A percentile compares a stretch with the other conserved stretches of the same genome.
phyloP scores from a whole-genome alignment of 257 asterid species.

The Rubia yunnanensis region DNA sequence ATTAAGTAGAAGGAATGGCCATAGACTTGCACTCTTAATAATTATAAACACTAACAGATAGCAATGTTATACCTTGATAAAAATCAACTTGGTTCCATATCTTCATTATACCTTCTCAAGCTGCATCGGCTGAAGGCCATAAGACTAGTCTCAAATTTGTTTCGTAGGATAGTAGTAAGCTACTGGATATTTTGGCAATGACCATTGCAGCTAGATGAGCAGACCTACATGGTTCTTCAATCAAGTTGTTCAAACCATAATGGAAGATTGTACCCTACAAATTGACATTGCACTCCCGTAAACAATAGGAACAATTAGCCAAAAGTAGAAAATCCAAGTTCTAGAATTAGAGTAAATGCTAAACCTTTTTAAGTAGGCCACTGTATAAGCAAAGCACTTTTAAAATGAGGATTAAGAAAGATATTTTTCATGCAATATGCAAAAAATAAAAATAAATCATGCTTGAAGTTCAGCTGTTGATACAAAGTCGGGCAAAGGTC shows the following conservation, averaged over 20 bases:
- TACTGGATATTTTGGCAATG: slow-evolving; percentile 66
- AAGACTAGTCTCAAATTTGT: slow-evolving; percentile 83
- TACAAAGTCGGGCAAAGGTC: no score
- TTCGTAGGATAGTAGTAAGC: slow-evolving; percentile 79
- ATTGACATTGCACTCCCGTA: slow-evolving; percentile 15
- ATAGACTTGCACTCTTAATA: not conserved
- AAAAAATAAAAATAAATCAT: no score
- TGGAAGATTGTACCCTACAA: slow-evolving; percentile 81
- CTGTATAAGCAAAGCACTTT: no score
- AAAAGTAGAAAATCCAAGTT: no score
- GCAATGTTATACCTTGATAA: slow-evolving; percentile 54
- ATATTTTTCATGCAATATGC: no score
- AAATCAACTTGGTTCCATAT: slow-evolving; percentile 80
- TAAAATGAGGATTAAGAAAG: no score
- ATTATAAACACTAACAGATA: not conserved
- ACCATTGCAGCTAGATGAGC: slow-evolving; percentile 74
- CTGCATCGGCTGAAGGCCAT: slow-evolving; percentile 92
- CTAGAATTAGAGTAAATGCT: not conserved
- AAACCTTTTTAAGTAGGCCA: slow-evolving; percentile 65
- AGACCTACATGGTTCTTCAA: slow-evolving; percentile 82
- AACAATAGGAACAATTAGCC: slow-evolving; percentile 3
- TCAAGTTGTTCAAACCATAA: slow-evolving; percentile 86
- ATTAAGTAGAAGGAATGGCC: not conserved
- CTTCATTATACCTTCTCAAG: slow-evolving; percentile 64
- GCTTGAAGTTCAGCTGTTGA: no score